Percentiles rank a stretch among this genome's conserved stretches.
Conservation (phyloP, 192 early-diverging fungal species). For the Rhizophagus sp. region DNA sequence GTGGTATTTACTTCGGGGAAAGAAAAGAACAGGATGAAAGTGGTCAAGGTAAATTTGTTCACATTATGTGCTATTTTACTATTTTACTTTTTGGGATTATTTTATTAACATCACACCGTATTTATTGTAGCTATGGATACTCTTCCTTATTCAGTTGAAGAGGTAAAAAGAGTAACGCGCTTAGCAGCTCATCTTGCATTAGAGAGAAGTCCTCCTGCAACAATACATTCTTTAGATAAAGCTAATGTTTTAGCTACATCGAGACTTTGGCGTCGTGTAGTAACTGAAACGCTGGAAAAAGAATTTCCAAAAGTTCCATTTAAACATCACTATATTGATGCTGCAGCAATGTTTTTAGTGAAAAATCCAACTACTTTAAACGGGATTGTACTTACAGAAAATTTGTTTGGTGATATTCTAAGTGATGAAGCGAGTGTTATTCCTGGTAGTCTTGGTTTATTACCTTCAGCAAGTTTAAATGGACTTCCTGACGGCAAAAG, state of each 20-base stretch:
- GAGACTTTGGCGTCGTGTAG: constrained; percentile 93
- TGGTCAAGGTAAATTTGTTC: constrained; percentile 60
- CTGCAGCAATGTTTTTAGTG: constrained; percentile 96
- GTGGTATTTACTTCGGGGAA: constrained; percentile 97
- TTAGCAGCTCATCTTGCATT: constrained; percentile 86
- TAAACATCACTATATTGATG: constrained; percentile 94
- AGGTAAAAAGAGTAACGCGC: constrained; percentile 94
- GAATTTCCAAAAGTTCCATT: constrained; percentile 90
- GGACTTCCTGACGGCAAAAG: constrained; percentile 77
- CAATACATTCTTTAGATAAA: constrained; percentile 98
- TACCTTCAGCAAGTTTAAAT: constrained; percentile 90
- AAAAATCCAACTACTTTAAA: constrained; percentile 88
- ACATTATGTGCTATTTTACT: not conserved
- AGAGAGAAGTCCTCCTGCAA: constrained; percentile 73
- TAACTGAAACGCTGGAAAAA: constrained; percentile 82
- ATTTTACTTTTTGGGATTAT: constrained; percentile 9
- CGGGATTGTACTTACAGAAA: constrained; percentile 96
- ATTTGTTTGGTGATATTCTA: constrained; percentile 99
- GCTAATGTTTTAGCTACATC: constrained; percentile 98
- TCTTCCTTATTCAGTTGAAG: constrained; percentile 88
- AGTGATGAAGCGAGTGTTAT: constrained; percentile 96
- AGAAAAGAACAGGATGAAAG: constrained; percentile 71
- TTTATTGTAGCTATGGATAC: constrained; percentile 79
- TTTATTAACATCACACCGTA: not conserved
- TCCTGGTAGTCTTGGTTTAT: constrained; percentile 88